Conservation (phyloP, 164 flowering plant genomes). For the Liriodendron chinense region DNA sequence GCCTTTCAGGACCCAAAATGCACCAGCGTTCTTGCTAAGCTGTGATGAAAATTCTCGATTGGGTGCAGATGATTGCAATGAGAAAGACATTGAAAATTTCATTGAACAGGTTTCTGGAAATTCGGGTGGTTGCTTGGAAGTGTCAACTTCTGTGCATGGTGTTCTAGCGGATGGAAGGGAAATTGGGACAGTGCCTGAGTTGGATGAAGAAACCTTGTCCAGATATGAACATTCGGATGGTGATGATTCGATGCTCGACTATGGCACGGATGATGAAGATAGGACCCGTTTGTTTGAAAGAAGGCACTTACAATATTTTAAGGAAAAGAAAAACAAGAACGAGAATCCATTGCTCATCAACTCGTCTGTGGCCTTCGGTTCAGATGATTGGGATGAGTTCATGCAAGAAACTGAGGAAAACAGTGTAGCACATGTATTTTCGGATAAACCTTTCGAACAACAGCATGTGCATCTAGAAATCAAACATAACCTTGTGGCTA, state of each 20-base stretch:
- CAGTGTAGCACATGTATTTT: constrained; percentile 8
- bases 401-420: constrained; percentile 37
- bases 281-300: constrained; percentile 15
- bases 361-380: constrained; percentile 72
- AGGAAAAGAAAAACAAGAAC: constrained; percentile 20
- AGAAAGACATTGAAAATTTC: background rate
- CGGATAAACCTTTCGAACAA: constrained; percentile 17
- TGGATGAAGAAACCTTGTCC: constrained; percentile 39
- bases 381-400: constrained; percentile 84
- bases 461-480: constrained; percentile 16
- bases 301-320: constrained; percentile 13
- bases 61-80: background rate
- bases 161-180: constrained; percentile 23
- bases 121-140: background rate
- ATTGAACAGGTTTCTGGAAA: background rate
- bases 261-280: constrained; percentile 53
- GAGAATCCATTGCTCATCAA: constrained; percentile 59
- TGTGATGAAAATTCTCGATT: constrained; percentile 9
- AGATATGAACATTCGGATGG: constrained; percentile 55
- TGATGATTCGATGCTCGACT: constrained; percentile 60
- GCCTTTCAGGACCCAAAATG: background rate
- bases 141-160: constrained; percentile 10
- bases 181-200: constrained; percentile 14
- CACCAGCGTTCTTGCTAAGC: background rate
- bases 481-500: constrained; percentile 7